Evolutionary conservation across 306 rosid genomes (phyloP), one percentile per base, ranked within the genome.

Genomic region (Cucurbita argyrosperma): DNA sequence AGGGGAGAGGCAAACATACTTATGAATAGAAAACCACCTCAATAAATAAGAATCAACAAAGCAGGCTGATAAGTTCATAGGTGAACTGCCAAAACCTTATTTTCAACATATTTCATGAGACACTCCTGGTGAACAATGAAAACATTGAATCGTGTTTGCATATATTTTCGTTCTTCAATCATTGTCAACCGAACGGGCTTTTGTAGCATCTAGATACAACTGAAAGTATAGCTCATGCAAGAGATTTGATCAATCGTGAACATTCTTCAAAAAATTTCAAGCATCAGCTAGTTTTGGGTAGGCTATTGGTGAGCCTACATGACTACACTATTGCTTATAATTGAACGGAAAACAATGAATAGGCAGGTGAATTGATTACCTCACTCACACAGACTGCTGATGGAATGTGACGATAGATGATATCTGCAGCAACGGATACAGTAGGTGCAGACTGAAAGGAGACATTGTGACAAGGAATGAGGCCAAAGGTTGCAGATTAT

Each of bases 301-400:
- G 35, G 35, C 35, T 30, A 30, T 30, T 30, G 35, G 35, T 30
- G 35, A 30, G 35, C 35, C 35, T 30, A 30, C 35, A 30, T 30
- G 35, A 30, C 35, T 30, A 50, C 2, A 50, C 14, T n/a, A 50
- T 50, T 51, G 40, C 16, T 6, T 12, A 67, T 67, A 21, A 19
- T 10, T 67, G 55, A 14, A 42, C 43, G 12, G 16, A 65, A 67
- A 67, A 38, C 54, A 67, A 67, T 21, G 40, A 11, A 67, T 19
- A 67, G 46, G 15, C 39, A 21, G 47, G 40, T 45, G 72, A 43
- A 45, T 43, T 11, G 72, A 21, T 26, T 93, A 93, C 98, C 98
- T 93, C 98, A 23, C 97, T 93, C 74, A 93, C 90, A 84, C 98
- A 90, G n/a, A 82, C 88, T 58, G 98, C 97, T 16, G 87, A 85